A percentile compares a stretch with the other conserved stretches of the same genome.
These are phyloP conservation scores for Scedosporium minutisporum DNA, from an alignment of 2,329 filamentous ascomycete species.

Conservation along the genomic window DNA sequence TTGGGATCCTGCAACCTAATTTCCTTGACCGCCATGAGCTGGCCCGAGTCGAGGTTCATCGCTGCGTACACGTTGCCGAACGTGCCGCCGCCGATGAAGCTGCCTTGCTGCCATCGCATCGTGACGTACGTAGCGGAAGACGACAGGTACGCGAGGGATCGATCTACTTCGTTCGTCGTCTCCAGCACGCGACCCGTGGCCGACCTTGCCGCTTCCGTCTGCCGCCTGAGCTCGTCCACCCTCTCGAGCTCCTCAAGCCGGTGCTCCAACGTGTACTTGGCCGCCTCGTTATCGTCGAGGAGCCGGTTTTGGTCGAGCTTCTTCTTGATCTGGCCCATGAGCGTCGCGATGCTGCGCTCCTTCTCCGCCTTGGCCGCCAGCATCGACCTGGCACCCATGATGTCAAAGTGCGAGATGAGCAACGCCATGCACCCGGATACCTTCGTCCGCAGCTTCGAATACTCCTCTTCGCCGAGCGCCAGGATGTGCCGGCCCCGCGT, in stretches of 20 bases:
- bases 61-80: constrained; percentile 97
- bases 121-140: constrained; percentile 92
- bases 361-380: constrained; percentile 90
- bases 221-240: constrained; percentile 69
- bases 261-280: constrained; percentile 62
- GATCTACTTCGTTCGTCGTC: constrained; percentile 89
- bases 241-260: constrained; percentile 63
- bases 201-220: constrained; percentile 76
- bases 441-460: constrained; percentile 70
- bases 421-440: constrained; percentile 97
- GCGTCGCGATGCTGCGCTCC: constrained; percentile 65
- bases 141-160: constrained; percentile 85
- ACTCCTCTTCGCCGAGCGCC: constrained; percentile 82
- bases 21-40: constrained; percentile 97
- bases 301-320: constrained; percentile 67
- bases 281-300: constrained; percentile 77
- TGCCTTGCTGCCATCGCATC: constrained; percentile 96
- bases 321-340: constrained; percentile 60
- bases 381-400: constrained; percentile 92
- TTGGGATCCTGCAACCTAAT: constrained; percentile 95
- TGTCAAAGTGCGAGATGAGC: constrained; percentile 96
- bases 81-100: constrained; percentile 91
- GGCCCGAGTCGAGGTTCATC: constrained; percentile 92
- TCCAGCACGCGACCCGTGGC: constrained; percentile 85
- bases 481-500: constrained; percentile 88